Evolutionary conservation across 495 filamentous ascomycete species (phyloP), one percentile per base, ranked within the genome.

Genomic region (Podospora appendiculata): DNA sequence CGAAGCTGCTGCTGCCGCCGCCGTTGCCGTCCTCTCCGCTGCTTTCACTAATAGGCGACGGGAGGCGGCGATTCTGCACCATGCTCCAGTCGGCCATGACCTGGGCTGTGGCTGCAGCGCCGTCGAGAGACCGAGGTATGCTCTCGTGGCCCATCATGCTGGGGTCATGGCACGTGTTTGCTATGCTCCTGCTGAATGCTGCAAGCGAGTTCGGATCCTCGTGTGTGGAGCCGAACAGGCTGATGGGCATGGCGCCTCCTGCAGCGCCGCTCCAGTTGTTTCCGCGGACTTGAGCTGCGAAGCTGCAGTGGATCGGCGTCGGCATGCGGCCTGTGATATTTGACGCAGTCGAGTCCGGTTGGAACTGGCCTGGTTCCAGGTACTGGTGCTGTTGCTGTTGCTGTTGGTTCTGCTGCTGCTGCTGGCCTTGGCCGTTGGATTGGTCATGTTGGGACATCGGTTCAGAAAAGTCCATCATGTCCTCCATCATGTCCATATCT

Each of bases 31-130:
- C 73, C 59, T 79, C 76, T 5, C 75, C 75, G 51, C 80, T 84
- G 51, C 74, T 79, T 56, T 90, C 86, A 50, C 79, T 85, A 52
- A 88, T 83, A 6, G 86, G 87, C 19, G 83, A 88, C 4, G 85
- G 86, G 8, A 88, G 74, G 36, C 80, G 79, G 14, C 79, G 72
- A 52, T 68, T 74, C 45, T 78, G 71, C 5, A 73, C 68, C 62
- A 70, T 62, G 47, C 59, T 67, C 63, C 74, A 74, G 56, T 77
- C 73, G 46, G 71, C 70, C 63, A 70, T 70, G 14, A 62, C 55
- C 32, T 57, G 56, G 2, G 54, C 43, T 1, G 60, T 55, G 6
- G 54, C 52, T 6, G 62, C 62, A 5, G 67, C 56, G 56, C 69
- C 67, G 25, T 71, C 68, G 32, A 70, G 62, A 12, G 60, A 71